These are phyloP conservation scores for Pneumocystis murina DNA, from an alignment of 1,139 yeast species.

Conservation along the genomic window DNA sequence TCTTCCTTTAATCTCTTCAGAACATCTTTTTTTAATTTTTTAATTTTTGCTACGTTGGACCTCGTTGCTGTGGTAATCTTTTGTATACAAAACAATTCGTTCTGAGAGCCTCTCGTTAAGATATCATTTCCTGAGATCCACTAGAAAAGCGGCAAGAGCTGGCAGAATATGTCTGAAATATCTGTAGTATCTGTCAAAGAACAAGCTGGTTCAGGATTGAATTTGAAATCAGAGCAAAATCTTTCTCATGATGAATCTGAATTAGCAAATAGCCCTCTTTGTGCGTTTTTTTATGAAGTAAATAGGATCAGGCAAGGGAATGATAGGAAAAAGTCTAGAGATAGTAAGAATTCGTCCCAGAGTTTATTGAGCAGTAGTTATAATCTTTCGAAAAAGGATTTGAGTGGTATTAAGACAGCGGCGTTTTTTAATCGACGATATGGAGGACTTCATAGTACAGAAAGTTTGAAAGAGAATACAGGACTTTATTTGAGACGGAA, in stretches of 20 bases:
- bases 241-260: background rate
- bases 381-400: background rate
- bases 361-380: background rate
- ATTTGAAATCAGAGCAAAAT: background rate
- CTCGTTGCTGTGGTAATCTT: background rate
- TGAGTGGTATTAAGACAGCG: background rate
- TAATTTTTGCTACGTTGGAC: background rate
- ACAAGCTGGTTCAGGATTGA: too few relatives aligned
- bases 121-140: background rate
- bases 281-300: background rate
- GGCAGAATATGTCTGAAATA: background rate
- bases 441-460: background rate
- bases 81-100: background rate
- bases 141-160: background rate
- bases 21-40: background rate
- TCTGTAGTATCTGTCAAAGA: background rate
- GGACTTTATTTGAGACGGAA: background rate
- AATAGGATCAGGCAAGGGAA: background rate
- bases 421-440: background rate
- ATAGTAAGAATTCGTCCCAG: too few relatives aligned
- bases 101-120: background rate
- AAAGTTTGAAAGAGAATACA: background rate
- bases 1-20: background rate
- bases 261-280: background rate
- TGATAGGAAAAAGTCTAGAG: background rate